Evolutionary conservation across 2,329 filamentous ascomycete genomes (phyloP).

Genomic region (Pseudofabraea citricarpa): DNA sequence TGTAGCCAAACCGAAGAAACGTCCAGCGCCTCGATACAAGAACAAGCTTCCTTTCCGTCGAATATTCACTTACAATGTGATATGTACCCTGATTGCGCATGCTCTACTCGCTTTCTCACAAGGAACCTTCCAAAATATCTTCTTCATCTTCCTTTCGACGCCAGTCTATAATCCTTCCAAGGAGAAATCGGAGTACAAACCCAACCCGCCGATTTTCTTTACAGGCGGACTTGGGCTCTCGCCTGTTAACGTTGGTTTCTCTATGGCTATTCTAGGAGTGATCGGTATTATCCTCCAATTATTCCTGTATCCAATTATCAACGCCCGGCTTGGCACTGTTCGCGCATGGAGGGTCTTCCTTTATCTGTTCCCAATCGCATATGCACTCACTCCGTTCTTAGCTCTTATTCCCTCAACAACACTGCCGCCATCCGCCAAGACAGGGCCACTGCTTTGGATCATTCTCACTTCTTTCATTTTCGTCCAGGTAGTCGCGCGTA

Average conservation of each 20-base stretch:
- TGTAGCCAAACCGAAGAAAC: slow-evolving; percentile 16
- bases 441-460: slow-evolving; percentile 21
- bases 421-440: slow-evolving; percentile 22
- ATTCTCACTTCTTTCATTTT: slow-evolving; percentile 35
- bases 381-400: slow-evolving; percentile 66
- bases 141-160: slow-evolving; percentile 59
- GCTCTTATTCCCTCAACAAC: slow-evolving; percentile 52
- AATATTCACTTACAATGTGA: slow-evolving; percentile 29
- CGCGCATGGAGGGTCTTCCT: slow-evolving; percentile 64
- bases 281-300: slow-evolving; percentile 74
- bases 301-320: slow-evolving; percentile 64
- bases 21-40: slow-evolving; percentile 20
- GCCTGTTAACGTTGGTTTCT: slow-evolving; percentile 66
- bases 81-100: slow-evolving; percentile 45
- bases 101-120: slow-evolving; percentile 52
- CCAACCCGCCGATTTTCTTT: slow-evolving; percentile 31
- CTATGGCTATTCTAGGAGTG: slow-evolving; percentile 70
- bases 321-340: slow-evolving; percentile 62
- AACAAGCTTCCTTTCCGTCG: slow-evolving; percentile 42
- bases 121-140: slow-evolving; percentile 55
- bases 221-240: slow-evolving; percentile 74
- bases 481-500: slow-evolving; percentile 68
- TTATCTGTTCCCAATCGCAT: slow-evolving; percentile 65
- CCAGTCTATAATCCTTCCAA: slow-evolving; percentile 36
- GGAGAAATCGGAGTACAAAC: slow-evolving; percentile 51